A percentile compares a stretch with the other conserved stretches of the same genome.
Evolutionary conservation across 305 asterid species (phyloP).

Genomic region (Fraxinus sp.): DNA sequence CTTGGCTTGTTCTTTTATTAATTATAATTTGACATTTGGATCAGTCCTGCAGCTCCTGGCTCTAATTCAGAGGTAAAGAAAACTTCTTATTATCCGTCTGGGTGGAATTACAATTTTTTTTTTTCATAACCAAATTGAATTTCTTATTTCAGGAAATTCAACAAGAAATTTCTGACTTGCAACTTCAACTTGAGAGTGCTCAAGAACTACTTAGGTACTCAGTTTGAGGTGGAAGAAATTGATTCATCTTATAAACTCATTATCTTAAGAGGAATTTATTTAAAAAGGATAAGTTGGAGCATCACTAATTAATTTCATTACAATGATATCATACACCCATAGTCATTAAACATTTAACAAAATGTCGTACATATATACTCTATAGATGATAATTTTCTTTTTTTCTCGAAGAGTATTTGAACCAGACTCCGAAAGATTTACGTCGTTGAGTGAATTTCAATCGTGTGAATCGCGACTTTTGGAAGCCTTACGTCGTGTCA

Average conservation of each 20-base stretch:
- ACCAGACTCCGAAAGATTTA: constrained; percentile 51
- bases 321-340: background rate
- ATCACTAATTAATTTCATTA: background rate
- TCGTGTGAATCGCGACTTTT: constrained; percentile 42
- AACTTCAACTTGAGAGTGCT: constrained; percentile 42
- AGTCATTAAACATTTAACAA: background rate
- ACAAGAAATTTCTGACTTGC: constrained; percentile 47
- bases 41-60: constrained; percentile 58
- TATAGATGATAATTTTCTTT: background rate
- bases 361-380: background rate
- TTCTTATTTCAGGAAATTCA: constrained; percentile 44
- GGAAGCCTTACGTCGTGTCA: constrained; percentile 56
- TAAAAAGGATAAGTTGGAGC: background rate
- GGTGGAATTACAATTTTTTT: background rate
- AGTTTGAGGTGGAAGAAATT: background rate
- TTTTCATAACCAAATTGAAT: background rate
- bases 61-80: constrained; percentile 51
- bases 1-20: background rate
- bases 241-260: background rate
- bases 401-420: constrained; percentile 47
- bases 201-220: constrained; percentile 47
- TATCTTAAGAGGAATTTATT: background rate
- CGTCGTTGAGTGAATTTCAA: constrained; percentile 41
- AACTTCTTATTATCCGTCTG: background rate
- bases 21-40: constrained; percentile 3